phyloP scores from a whole-genome alignment of 23 red algal species.

The Cyanidiococcus yangmingshanensis region DNA sequence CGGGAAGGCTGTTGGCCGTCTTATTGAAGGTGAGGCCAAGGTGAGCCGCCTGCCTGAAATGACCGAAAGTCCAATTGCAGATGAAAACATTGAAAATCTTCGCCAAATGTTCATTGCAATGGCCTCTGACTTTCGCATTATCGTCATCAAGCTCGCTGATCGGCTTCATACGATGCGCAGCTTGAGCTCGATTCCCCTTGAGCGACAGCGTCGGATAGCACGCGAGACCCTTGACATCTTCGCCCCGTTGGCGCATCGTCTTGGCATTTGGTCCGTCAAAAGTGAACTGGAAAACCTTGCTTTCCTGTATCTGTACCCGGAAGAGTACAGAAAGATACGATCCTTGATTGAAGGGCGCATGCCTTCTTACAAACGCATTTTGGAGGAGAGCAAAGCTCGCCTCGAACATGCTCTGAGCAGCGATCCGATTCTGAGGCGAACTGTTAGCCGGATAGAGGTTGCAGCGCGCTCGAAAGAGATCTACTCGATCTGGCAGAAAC shows the following conservation, averaged over 20 bases:
- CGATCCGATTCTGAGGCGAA: constrained; percentile 58
- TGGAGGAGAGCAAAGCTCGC: constrained; percentile 38
- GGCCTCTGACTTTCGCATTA: constrained; percentile 92
- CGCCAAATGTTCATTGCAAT: constrained; percentile 91
- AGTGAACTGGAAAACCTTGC: constrained; percentile 75
- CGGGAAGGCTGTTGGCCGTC: constrained; percentile 64
- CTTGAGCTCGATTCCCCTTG: constrained; percentile 41
- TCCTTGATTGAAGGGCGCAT: constrained; percentile 45
- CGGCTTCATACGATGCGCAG: constrained; percentile 96
- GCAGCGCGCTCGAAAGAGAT: constrained; percentile 50
- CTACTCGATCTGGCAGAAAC: constrained; percentile 76
- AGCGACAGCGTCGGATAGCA: constrained; percentile 77
- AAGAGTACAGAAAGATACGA: constrained; percentile 54
- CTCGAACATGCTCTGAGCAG: constrained; percentile 54
- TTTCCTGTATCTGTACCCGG: constrained; percentile 67
- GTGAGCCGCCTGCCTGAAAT: constrained; percentile 65
- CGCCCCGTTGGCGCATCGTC: constrained; percentile 85
- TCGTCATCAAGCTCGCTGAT: constrained; percentile 93
- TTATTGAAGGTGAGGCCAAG: constrained; percentile 97
- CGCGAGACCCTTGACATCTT: constrained; percentile 94
- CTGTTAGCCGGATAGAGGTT: constrained; percentile 53
- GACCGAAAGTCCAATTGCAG: constrained; percentile 18
- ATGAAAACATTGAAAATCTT: constrained; percentile 83
- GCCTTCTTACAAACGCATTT: constrained; percentile 14
- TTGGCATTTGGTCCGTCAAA: constrained; percentile 77